Evolutionary conservation across 2,329 filamentous ascomycete species (phyloP), one percentile per base, ranked within the genome.

Genomic region (Aspergillus thermomutatus): DNA sequence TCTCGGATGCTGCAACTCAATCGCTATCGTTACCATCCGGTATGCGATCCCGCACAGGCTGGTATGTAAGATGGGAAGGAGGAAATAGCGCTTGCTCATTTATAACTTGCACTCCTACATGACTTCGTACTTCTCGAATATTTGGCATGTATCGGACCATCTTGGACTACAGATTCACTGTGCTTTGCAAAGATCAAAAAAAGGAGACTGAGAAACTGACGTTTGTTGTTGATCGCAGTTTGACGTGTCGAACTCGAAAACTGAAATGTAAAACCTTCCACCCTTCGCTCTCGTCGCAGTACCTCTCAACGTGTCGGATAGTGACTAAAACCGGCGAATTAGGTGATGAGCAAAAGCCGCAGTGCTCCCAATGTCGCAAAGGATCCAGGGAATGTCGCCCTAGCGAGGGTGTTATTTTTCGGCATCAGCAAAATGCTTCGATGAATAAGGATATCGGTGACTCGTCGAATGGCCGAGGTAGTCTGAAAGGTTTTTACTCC

Each of bases 371-470:
- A 69, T 87, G 85, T 70, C 75, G 75, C 66, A 85, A 86, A 69
- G 84, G 83, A 4, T 80, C 79, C 49, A 78, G 85, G 63, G 79
- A 84, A 70, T 87, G 85, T 70, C 75, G 83, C 48, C 82, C 82
- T 25, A 84, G 82, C 65, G 83, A 84, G 60, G 84, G 83, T 52
- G 81, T 88, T 63, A 83, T 87, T 47, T 88, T 87, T 65, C 82
- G 85, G 54, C 86, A 88, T 70, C 85, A 88, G 66, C 85, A 88
- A 72, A 88, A 88, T 79, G 84, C 85, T 28, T 87, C 84, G 21
- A 85, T 87, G 84, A 87, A 87, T 57, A 80, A 81, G 50, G 66
- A 70, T 40, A 73, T 74, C 14, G 75, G 77, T 47, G 75, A 78
- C 14, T 63, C 66, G 10, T 66, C 69, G 4, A 67, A 69, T 56